Evolutionary conservation across 108 stramenopile genomes (phyloP).

Genomic region (Thalassiosira profunda): DNA sequence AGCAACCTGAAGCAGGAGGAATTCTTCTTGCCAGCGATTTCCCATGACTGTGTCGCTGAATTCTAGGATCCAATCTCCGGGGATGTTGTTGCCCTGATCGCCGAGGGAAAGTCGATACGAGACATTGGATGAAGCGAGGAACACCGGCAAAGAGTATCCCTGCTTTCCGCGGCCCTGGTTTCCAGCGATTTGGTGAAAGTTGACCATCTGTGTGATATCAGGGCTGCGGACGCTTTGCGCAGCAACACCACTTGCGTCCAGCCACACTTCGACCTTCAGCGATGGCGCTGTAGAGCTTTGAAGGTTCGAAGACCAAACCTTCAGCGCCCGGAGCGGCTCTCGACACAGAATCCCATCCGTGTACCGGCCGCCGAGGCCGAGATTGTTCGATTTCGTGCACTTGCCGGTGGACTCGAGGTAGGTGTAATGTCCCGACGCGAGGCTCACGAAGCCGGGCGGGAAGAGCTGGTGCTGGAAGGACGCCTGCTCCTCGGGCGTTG

Average conservation of each 20-base stretch:
- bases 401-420: slow-evolving; percentile 43
- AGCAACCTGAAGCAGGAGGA: slow-evolving; percentile 34
- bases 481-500: too few species aligned
- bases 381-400: slow-evolving; percentile 30
- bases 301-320: slow-evolving; percentile 44
- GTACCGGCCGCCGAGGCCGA: slow-evolving; percentile 24
- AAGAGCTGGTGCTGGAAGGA: slow-evolving; percentile 34
- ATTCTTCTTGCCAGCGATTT: slow-evolving; percentile 53
- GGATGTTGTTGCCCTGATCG: slow-evolving; percentile 36
- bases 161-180: slow-evolving; percentile 34
- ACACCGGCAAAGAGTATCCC: slow-evolving; percentile 58
- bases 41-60: slow-evolving; percentile 70
- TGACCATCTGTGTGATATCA: slow-evolving; percentile 39
- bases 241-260: slow-evolving; percentile 10
- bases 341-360: slow-evolving; percentile 56
- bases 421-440: slow-evolving; percentile 46
- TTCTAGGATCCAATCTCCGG: slow-evolving; percentile 62
- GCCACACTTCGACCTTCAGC: slow-evolving; percentile 59
- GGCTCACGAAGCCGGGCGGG: slow-evolving; percentile 52
- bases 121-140: slow-evolving; percentile 20
- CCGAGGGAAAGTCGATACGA: slow-evolving; percentile 54
- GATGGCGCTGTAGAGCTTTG: slow-evolving; percentile 21
- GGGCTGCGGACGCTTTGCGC: too few species aligned
- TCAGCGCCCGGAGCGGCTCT: slow-evolving; percentile 49
- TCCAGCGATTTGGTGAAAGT: slow-evolving; percentile 44